phyloP scores from a whole-genome alignment of 2,329 filamentous ascomycete genomes.

The Rhinocladiella similis region DNA sequence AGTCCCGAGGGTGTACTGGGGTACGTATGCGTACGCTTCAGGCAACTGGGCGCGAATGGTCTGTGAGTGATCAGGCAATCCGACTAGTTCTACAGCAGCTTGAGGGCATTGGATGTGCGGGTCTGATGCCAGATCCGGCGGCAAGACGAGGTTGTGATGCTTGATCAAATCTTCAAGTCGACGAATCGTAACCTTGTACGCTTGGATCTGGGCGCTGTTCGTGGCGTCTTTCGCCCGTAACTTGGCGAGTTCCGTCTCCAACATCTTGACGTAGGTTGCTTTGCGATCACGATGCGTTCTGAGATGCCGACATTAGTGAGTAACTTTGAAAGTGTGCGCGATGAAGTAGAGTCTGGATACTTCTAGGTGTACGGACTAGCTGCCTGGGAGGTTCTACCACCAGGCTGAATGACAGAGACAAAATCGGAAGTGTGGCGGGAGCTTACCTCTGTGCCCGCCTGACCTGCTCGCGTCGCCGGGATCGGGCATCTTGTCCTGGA shows the following conservation, averaged over 20 bases:
- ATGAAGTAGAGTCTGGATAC: too few species aligned
- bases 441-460: constrained; percentile 32
- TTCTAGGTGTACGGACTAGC: too few species aligned
- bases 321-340: too few species aligned
- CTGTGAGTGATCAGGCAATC: constrained; percentile 13
- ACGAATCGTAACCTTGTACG: constrained; percentile 18
- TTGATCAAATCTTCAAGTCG: constrained; percentile 24
- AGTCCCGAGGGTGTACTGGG: background rate
- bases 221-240: constrained; percentile 31
- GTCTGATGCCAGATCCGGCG: constrained; percentile 22
- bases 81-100: constrained; percentile 21
- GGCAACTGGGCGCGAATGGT: constrained; percentile 20
- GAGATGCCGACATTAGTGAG: background rate
- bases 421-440: background rate
- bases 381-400: too few species aligned
- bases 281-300: constrained; percentile 36
- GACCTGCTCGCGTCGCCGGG: constrained; percentile 33
- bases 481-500: constrained; percentile 11
- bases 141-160: constrained; percentile 21
- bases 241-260: constrained; percentile 32
- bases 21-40: background rate
- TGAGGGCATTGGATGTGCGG: constrained; percentile 13
- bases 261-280: constrained; percentile 34
- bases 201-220: constrained; percentile 14
- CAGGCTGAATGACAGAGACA: too few species aligned